A percentile compares a stretch with the other conserved stretches of the same genome.
Conservation (phyloP, 2,329 filamentous ascomycete genomes). For the Aaosphaeria arxii region DNA sequence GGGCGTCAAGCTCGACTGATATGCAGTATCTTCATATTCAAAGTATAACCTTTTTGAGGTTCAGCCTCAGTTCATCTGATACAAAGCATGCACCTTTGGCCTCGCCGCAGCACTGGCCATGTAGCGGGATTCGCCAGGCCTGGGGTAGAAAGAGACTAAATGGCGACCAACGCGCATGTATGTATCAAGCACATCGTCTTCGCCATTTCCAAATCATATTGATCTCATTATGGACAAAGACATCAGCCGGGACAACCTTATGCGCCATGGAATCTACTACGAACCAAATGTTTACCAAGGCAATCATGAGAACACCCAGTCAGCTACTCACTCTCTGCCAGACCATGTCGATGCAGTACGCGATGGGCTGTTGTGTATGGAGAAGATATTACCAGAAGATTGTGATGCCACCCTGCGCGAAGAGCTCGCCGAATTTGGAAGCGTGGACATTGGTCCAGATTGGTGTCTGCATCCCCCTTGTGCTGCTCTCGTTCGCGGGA, state of each 20-base stretch:
- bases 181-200: no score
- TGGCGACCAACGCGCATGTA: no score
- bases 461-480: neutral
- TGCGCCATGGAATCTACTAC: neutral
- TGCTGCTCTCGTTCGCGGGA: neutral
- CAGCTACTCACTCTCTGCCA: neutral
- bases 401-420: neutral
- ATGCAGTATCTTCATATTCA: no score
- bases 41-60: no score
- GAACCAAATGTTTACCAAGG: neutral
- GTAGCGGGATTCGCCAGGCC: no score
- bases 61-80: no score
- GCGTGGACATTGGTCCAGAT: neutral
- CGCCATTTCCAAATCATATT: no score
- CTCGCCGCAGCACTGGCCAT: no score
- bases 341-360: neutral
- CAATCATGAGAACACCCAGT: neutral
- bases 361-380: neutral
- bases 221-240: neutral
- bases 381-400: neutral
- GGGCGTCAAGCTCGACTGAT: no score
- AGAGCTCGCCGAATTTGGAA: neutral
- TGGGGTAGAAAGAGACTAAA: no score
- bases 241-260: neutral
- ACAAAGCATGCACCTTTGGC: no score